phyloP scores from a whole-genome alignment of 805 yeast genomes.

The Blastobotrys chiropterorum region DNA sequence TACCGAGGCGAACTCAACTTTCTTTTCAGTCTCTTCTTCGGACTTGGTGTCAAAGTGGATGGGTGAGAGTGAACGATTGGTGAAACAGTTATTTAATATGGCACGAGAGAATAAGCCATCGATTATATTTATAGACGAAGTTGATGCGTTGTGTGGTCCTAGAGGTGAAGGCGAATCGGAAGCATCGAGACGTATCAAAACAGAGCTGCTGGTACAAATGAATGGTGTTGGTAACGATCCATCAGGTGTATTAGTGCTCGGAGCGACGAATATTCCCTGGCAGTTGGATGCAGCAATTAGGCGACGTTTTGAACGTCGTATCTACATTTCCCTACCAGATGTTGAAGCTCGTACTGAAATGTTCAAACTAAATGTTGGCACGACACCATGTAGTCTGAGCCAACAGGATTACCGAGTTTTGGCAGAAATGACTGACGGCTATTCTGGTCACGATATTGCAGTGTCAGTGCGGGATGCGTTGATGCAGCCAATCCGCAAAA shows the following conservation, averaged over 20 bases:
- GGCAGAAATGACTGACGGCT: slow-evolving; percentile 94
- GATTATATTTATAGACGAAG: slow-evolving; percentile 95
- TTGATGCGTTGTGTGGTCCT: slow-evolving; percentile 96
- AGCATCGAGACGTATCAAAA: slow-evolving; percentile 91
- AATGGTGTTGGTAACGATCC: slow-evolving; percentile 97
- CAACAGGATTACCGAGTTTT: slow-evolving; percentile 68
- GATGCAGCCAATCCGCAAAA: slow-evolving; percentile 95
- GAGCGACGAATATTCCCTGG: slow-evolving; percentile 99
- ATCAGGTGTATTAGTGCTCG: slow-evolving; percentile 85
- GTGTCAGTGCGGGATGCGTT: slow-evolving; percentile 95
- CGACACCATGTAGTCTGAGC: slow-evolving; percentile 74
- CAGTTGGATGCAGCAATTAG: slow-evolving; percentile 96
- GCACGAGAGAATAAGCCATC: slow-evolving; percentile 95
- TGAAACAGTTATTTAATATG: slow-evolving; percentile 89
- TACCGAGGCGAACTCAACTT: slow-evolving; percentile 95
- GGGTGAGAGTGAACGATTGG: slow-evolving; percentile 97
- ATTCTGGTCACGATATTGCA: slow-evolving; percentile 95
- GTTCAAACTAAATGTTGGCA: slow-evolving; percentile 91
- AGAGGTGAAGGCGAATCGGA: slow-evolving; percentile 98
- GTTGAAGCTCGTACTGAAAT: slow-evolving; percentile 84
- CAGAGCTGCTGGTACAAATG: slow-evolving; percentile 95
- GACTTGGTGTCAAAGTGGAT: slow-evolving; percentile 98
- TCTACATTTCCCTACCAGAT: slow-evolving; percentile 92
- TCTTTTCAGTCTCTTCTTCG: slow-evolving; percentile 91
- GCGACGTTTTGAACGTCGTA: slow-evolving; percentile 92